Percentiles rank a stretch among this genome's conserved stretches.
Conservation (phyloP, 768 basidiomycete species). For the Calvatia gigantea region DNA sequence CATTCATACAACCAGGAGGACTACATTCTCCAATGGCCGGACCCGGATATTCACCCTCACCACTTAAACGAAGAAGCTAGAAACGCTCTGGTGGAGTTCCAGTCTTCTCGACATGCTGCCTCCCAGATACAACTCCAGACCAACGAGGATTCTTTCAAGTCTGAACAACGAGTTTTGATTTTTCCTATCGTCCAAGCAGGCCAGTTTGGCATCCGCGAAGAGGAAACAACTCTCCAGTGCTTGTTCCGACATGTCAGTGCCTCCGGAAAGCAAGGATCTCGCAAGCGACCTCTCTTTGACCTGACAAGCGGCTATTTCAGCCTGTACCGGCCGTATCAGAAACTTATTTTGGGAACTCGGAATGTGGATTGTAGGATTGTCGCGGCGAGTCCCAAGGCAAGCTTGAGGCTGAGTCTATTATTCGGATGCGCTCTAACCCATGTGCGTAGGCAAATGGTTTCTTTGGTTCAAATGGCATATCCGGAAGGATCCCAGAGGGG, state of each 20-base stretch:
- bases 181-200: conserved; percentile 90
- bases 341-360: conserved; percentile 56
- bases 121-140: conserved; percentile 11
- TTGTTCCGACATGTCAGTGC: conserved; percentile 52
- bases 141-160: background rate
- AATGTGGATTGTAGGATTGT: conserved; percentile 67
- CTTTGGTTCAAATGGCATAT: conserved; percentile 83
- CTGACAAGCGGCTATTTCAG: conserved; percentile 97
- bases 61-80: conserved; percentile 60
- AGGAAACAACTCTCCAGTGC: conserved; percentile 58
- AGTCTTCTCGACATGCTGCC: conserved; percentile 33
- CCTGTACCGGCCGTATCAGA: conserved; percentile 76
- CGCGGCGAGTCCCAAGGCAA: conserved; percentile 82
- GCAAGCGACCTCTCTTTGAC: conserved; percentile 53
- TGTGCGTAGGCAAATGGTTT: conserved; percentile 87
- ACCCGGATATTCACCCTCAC: conserved; percentile 63
- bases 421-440: conserved; percentile 5
- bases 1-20: conserved; percentile 34
- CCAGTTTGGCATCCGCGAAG: conserved; percentile 82
- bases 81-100: conserved; percentile 55
- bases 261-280: conserved; percentile 7
- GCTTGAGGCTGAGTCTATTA: conserved; percentile 13
- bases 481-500: conserved; percentile 91
- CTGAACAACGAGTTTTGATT: conserved; percentile 41
- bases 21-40: conserved; percentile 66